A percentile compares a stretch with the other conserved stretches of the same genome.
Conservation (phyloP, 2,329 filamentous ascomycete species). For the Lomentospora prolificans region DNA sequence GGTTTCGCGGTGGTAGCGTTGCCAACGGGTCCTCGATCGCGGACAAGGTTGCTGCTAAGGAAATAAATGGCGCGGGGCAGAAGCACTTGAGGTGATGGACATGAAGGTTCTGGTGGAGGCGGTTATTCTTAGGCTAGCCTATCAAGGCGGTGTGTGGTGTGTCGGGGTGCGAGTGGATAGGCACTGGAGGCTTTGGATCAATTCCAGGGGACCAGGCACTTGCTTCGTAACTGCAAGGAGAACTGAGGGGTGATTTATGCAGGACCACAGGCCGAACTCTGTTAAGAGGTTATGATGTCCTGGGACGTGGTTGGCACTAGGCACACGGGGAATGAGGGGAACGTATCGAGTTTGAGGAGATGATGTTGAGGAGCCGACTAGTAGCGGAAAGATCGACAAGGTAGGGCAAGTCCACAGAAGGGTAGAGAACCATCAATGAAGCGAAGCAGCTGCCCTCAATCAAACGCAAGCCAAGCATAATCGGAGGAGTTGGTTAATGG, state of each 20-base stretch:
- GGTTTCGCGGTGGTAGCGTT: too few relatives aligned
- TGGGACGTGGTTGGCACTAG: too few relatives aligned
- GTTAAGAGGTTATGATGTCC: background rate
- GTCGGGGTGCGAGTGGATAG: too few relatives aligned
- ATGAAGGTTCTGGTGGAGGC: background rate
- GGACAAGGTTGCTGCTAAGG: background rate
- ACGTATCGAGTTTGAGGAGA: too few relatives aligned
- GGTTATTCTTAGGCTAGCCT: background rate
- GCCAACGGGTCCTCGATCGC: background rate
- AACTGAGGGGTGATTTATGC: background rate
- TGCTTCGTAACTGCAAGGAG: background rate
- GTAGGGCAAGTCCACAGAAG: too few relatives aligned
- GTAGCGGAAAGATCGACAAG: too few relatives aligned
- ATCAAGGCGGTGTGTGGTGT: background rate
- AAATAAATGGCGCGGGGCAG: constrained; percentile 1
- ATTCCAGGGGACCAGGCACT: background rate
- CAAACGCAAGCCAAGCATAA: background rate
- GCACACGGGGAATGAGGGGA: background rate
- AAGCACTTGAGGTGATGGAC: too few relatives aligned
- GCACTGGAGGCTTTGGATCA: background rate
- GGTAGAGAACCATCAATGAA: too few relatives aligned
- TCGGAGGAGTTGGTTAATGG: background rate
- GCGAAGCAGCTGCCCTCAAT: background rate
- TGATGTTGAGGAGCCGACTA: too few relatives aligned
- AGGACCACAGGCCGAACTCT: background rate